A percentile compares a stretch with the other conserved stretches of the same genome.
Conservation (phyloP, 169 alveolate species). For the Amoebophrya sp. region DNA sequence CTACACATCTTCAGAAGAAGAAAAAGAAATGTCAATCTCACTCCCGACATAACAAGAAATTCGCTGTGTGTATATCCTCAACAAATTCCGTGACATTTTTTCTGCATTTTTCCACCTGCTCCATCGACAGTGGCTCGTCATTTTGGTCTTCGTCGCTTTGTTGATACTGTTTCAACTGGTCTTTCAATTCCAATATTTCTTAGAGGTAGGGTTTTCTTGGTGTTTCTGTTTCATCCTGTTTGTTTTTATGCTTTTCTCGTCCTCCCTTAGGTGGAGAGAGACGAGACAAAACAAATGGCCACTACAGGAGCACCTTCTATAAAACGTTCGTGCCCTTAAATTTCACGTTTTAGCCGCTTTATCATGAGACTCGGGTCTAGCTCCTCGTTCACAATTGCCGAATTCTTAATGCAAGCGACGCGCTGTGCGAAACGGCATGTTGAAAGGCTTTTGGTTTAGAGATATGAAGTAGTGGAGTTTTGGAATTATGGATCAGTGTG, state of each 20-base stretch:
- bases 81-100: not conserved
- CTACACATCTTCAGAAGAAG: too few species aligned
- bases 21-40: too few species aligned
- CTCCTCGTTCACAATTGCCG: conserved; percentile 72
- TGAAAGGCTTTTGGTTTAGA: not conserved
- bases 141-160: not conserved
- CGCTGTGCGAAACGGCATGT: conserved; percentile 67
- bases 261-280: not conserved
- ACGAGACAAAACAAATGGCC: not conserved
- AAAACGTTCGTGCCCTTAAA: conserved; percentile 71
- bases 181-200: conserved; percentile 58
- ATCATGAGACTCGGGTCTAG: conserved; percentile 75
- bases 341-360: conserved; percentile 70
- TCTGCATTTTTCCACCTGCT: not conserved
- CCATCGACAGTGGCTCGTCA: not conserved
- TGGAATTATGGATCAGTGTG: not conserved
- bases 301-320: conserved; percentile 65
- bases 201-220: too few species aligned
- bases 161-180: conserved; percentile 53
- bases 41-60: too few species aligned
- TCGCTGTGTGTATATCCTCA: not conserved
- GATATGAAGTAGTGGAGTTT: too few species aligned
- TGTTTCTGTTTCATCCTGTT: too few species aligned
- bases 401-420: conserved; percentile 70
- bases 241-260: not conserved